phyloP scores from a whole-genome alignment of 768 basidiomycete genomes.

The Pleurotus giganteus region DNA sequence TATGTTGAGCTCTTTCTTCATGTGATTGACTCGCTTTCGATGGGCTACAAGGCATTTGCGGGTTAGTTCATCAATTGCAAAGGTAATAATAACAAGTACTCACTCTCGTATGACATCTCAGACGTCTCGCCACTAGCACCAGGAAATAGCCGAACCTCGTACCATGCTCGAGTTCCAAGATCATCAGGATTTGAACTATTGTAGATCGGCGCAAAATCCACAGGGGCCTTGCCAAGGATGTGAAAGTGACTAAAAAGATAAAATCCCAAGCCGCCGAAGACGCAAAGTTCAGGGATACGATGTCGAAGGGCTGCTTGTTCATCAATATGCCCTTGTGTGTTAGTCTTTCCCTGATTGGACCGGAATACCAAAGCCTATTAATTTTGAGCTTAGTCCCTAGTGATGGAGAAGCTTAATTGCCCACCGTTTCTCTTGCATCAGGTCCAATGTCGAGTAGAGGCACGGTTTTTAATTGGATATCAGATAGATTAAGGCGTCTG shows the following conservation, averaged over 20 bases:
- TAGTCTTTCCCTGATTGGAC: constrained; percentile 29
- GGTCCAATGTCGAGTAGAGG: constrained; percentile 19
- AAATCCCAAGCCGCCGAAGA: constrained; percentile 23
- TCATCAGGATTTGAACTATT: no score
- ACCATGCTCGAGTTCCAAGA: constrained; percentile 28
- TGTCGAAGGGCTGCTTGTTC: constrained; percentile 29
- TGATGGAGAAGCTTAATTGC: no score
- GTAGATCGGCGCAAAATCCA: constrained; percentile 24
- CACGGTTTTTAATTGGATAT: constrained; percentile 18
- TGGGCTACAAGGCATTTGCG: constrained; percentile 21
- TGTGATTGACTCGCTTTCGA: constrained; percentile 18
- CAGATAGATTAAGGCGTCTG: constrained; percentile 22
- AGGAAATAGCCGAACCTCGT: constrained; percentile 22
- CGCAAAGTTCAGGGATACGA: constrained; percentile 24
- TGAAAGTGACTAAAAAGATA: constrained; percentile 30
- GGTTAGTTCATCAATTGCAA: neutral
- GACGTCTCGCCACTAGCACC: constrained; percentile 2
- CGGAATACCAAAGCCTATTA: constrained; percentile 22
- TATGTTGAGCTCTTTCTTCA: constrained; percentile 22
- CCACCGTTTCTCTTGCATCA: constrained; percentile 16
- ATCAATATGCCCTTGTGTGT: constrained; percentile 28
- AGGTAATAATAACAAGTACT: constrained; percentile 9
- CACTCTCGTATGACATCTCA: constrained; percentile 29
- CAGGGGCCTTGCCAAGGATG: constrained; percentile 16
- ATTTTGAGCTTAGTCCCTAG: neutral